Percentiles rank a stretch among this genome's conserved stretches.
Evolutionary conservation across 208 protist species (phyloP).

Genomic region (Trypanosoma avium): DNA sequence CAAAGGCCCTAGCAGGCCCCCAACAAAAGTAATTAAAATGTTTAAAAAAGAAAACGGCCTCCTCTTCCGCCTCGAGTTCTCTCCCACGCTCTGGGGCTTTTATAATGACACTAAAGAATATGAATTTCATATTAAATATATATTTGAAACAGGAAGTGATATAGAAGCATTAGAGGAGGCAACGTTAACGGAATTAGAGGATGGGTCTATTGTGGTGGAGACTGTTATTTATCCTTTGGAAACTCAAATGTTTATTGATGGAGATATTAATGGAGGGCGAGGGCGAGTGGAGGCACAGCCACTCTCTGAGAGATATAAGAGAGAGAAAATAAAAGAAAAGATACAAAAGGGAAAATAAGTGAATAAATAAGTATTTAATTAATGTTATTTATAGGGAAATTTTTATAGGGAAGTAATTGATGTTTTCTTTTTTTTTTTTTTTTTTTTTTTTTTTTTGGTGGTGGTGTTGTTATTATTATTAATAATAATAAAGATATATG

Average conservation of each 20-base stretch:
- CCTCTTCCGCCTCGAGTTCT: slow-evolving; percentile 64
- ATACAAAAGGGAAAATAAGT: background rate
- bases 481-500: too few relatives aligned
- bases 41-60: slow-evolving; percentile 72
- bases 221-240: slow-evolving; percentile 75
- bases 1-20: slow-evolving; percentile 43
- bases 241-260: slow-evolving; percentile 66
- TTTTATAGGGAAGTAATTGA: too few relatives aligned
- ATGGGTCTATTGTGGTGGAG: slow-evolving; percentile 48
- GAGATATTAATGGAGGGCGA: slow-evolving; percentile 48
- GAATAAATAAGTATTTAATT: background rate
- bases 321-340: slow-evolving; percentile 37
- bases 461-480: too few relatives aligned
- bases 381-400: too few relatives aligned
- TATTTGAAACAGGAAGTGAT: slow-evolving; percentile 53
- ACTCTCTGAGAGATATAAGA: slow-evolving; percentile 63
- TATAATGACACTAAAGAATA: slow-evolving; percentile 80
- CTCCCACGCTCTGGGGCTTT: slow-evolving; percentile 65
- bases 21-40: slow-evolving; percentile 63
- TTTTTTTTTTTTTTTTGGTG: too few relatives aligned
- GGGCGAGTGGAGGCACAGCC: slow-evolving; percentile 75
- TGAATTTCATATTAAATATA: slow-evolving; percentile 72
- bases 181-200: slow-evolving; percentile 56
- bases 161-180: slow-evolving; percentile 56
- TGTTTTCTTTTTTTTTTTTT: slow-evolving; percentile 12